Evolutionary conservation across 352 stramenopile species (phyloP).

Genomic region (Globisporangium rhizosaccharum): DNA sequence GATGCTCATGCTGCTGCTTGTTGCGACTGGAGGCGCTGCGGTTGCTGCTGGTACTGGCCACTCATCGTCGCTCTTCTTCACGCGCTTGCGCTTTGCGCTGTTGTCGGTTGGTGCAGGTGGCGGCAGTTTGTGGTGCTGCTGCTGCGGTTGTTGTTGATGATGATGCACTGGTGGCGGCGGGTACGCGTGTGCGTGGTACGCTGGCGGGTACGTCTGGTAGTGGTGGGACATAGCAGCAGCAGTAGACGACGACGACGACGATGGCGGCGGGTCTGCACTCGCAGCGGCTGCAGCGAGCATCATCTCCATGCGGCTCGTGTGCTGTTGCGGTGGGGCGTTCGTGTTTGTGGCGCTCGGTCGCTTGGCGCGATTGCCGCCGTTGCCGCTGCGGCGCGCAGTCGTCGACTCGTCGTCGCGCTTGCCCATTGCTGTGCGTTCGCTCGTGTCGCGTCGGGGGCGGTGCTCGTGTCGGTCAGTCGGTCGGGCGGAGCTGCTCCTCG

Average conservation of each 20-base stretch:
- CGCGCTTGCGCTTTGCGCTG: conserved; percentile 40
- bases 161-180: neutral
- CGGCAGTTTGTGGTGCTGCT: neutral
- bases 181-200: conserved; percentile 5
- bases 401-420: conserved; percentile 30
- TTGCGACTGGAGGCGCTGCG: neutral
- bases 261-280: conserved; percentile 1
- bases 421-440: conserved; percentile 16
- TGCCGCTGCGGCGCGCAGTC: neutral
- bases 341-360: conserved; percentile 12
- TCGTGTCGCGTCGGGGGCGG: neutral
- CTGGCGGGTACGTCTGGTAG: neutral
- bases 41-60: neutral
- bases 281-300: conserved; percentile 25
- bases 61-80: conserved; percentile 36
- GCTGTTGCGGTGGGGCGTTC: conserved; percentile 7
- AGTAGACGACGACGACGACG: neutral
- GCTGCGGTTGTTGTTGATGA: conserved; percentile 4
- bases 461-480: neutral
- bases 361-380: conserved; percentile 22
- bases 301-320: conserved; percentile 49
- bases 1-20: conserved; percentile 15
- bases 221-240: neutral
- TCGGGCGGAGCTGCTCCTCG: neutral
- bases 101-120: neutral